Conservation (phyloP, 441 rosid genomes). For the Populus trichocarpa region DNA sequence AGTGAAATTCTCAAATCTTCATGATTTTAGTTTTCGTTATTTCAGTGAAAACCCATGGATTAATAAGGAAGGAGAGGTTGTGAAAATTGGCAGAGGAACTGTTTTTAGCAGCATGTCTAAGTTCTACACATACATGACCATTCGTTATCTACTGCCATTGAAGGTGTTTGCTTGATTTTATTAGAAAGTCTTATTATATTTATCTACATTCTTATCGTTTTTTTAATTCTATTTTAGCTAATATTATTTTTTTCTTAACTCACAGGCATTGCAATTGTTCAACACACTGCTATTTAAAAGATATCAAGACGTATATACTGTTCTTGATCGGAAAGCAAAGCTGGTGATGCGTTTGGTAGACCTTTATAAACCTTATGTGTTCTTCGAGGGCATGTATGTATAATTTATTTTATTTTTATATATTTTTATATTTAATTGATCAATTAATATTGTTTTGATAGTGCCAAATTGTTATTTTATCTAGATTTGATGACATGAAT, state of each 20-base stretch:
- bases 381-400: conserved; percentile 29
- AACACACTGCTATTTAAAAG: conserved; percentile 23
- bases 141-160: conserved; percentile 51
- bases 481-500: conserved; percentile 35
- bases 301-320: conserved; percentile 28
- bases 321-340: conserved; percentile 37
- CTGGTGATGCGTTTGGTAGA: conserved; percentile 40
- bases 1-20: conserved; percentile 32
- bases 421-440: neutral
- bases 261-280: conserved; percentile 6
- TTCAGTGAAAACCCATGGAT: conserved; percentile 65
- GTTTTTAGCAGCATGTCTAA: conserved; percentile 43
- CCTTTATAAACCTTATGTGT: conserved; percentile 46
- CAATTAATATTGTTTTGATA: neutral
- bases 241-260: neutral
- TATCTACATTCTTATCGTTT: neutral
- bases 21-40: conserved; percentile 39
- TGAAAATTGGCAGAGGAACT: conserved; percentile 37
- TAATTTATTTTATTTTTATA: neutral
- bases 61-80: conserved; percentile 55
- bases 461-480: too few species aligned
- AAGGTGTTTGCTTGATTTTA: conserved; percentile 30
- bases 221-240: neutral
- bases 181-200: neutral
- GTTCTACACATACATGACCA: conserved; percentile 59